These are phyloP conservation scores for Cryptococcus amylolentus DNA, from an alignment of 1,284 basidiomycete species.

Conservation along the genomic window DNA sequence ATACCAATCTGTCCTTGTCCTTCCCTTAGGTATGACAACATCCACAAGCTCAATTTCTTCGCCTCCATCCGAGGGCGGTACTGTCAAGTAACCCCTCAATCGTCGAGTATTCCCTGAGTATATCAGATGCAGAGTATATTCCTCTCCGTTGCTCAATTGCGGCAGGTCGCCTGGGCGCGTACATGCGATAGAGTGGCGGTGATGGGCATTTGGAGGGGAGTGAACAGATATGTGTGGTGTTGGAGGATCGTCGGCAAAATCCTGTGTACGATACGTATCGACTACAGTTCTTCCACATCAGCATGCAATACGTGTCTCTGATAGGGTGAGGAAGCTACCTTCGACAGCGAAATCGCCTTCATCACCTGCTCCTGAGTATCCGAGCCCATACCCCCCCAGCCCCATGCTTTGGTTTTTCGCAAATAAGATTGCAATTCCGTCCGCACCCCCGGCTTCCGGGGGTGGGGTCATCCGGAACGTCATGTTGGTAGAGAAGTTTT, in stretches of 20 bases:
- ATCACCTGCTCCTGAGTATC: conserved; percentile 36
- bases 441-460: conserved; percentile 26
- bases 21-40: conserved; percentile 13
- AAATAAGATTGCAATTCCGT: conserved; percentile 39
- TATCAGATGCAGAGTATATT: conserved; percentile 26
- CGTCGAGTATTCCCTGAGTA: conserved; percentile 9
- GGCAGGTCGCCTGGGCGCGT: conserved; percentile 29
- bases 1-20: conserved; percentile 18
- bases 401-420: conserved; percentile 20
- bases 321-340: conserved; percentile 22
- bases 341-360: conserved; percentile 41
- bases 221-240: conserved; percentile 45
- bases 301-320: background rate
- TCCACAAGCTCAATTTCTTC: conserved; percentile 19
- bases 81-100: conserved; percentile 18
- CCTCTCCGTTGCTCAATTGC: conserved; percentile 25
- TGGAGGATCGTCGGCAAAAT: conserved; percentile 38
- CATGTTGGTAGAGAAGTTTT: conserved; percentile 16
- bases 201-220: conserved; percentile 40
- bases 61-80: conserved; percentile 6
- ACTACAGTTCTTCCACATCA: conserved; percentile 5
- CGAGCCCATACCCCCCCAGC: conserved; percentile 37
- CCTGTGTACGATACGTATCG: conserved; percentile 28
- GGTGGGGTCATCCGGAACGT: conserved; percentile 31
- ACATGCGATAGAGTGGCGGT: conserved; percentile 30